Percentiles rank a stretch among this genome's conserved stretches.
Evolutionary conservation across 2,329 filamentous ascomycete species (phyloP).

Genomic region (Polytolypa hystricis): DNA sequence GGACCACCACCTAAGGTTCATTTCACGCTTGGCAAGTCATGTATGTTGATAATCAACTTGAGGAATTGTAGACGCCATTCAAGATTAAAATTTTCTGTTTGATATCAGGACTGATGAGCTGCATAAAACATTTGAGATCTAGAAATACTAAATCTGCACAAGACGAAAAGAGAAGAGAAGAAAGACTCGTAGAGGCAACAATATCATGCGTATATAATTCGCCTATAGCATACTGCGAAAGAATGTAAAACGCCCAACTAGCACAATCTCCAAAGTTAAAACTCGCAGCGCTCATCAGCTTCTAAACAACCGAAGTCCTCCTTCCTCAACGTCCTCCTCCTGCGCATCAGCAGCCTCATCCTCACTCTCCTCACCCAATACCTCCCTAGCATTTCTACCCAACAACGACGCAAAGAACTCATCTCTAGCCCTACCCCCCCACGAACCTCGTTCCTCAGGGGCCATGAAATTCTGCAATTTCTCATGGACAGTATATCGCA

Average conservation of each 20-base stretch:
- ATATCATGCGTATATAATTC: no score
- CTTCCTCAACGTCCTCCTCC: slow-evolving; percentile 19
- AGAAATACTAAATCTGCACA: no score
- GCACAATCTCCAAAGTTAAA: no score
- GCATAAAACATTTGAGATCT: no score
- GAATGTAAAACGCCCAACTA: no score
- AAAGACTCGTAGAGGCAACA: no score
- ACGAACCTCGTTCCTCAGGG: slow-evolving; percentile 66
- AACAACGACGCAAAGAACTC: slow-evolving; percentile 64
- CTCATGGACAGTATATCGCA: slow-evolving; percentile 90
- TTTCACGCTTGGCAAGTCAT: not conserved
- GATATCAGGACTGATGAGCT: no score
- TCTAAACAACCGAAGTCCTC: slow-evolving; percentile 25
- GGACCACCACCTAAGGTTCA: not conserved
- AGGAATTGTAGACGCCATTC: no score
- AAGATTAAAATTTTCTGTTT: no score
- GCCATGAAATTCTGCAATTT: slow-evolving; percentile 99
- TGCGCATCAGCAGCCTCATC: slow-evolving; percentile 27
- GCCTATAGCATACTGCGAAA: no score
- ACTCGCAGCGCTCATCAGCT: slow-evolving; percentile 6
- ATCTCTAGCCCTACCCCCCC: slow-evolving; percentile 72
- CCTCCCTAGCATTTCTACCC: slow-evolving; percentile 51
- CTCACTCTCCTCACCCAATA: slow-evolving; percentile 48
- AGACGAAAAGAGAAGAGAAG: no score
- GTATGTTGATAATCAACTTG: no score